A percentile compares a stretch with the other conserved stretches of the same genome.
Conservation (phyloP, 139 green algal species). For the Micractinium conductrix region DNA sequence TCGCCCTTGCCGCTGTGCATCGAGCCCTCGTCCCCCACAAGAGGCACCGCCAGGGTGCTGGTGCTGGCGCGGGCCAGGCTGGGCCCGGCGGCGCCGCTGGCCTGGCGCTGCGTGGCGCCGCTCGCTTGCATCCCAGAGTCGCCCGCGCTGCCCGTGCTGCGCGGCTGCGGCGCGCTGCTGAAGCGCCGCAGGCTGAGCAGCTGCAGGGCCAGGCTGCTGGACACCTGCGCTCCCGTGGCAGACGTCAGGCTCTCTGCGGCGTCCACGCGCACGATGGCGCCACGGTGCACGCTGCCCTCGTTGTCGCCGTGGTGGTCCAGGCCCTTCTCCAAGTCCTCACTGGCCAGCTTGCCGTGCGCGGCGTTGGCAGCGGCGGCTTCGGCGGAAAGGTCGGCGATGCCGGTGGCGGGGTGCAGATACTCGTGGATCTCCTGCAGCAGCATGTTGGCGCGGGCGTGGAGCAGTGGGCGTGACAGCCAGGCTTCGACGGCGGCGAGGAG, state of each 20-base stretch:
- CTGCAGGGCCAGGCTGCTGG: background rate
- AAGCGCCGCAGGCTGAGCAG: background rate
- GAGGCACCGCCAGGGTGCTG: slow-evolving; percentile 8
- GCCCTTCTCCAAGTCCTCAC: background rate
- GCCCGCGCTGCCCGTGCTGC: background rate
- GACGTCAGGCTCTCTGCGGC: background rate
- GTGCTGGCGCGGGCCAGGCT: background rate
- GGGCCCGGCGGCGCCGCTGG: background rate
- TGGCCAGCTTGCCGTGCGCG: background rate
- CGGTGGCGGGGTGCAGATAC: slow-evolving; percentile 9
- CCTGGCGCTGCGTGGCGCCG: background rate
- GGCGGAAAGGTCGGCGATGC: background rate
- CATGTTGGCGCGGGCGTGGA: too few relatives aligned
- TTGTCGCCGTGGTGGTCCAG: background rate
- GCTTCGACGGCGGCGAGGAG: too few relatives aligned
- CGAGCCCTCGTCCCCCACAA: background rate
- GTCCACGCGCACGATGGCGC: background rate
- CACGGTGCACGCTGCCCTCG: background rate
- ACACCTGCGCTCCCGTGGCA: background rate
- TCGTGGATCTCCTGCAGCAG: slow-evolving; percentile 19
- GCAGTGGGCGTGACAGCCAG: too few relatives aligned
- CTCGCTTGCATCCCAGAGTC: background rate
- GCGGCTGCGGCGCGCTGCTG: background rate
- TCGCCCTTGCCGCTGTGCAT: background rate
- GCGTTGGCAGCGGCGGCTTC: background rate